Evolutionary conservation across 768 basidiomycete species (phyloP), one percentile per base, ranked within the genome.

Genomic region (Mycena haematopus): DNA sequence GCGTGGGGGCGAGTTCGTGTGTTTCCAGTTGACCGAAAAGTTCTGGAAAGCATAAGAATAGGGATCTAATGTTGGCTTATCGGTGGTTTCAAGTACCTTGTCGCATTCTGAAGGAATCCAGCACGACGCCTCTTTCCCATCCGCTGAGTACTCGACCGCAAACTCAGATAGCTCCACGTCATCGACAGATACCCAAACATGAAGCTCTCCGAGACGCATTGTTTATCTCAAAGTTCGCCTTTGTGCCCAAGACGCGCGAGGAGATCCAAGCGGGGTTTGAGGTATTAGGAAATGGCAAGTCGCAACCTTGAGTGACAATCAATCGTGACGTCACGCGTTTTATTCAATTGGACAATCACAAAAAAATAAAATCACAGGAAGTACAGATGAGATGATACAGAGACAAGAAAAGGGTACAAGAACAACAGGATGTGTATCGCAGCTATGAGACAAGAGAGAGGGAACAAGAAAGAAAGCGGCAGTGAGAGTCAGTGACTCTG

Each of bases 391-490:
- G 36, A 15, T 13, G 33, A 60, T 40, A 60, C 46, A 29, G n/a
- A 60, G 3, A 38, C 59, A 40, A 40, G 36, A 42, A 53, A 54
- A 44, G 21, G 31, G 33, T 49, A 57, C 56, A 56, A 60, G 45
- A 49, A 60, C 59, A 61, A 61, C 52, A 61, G 15, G 25, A 51
- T 61, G 53, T 61, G 60, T 40, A 22, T 36, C 44, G 45, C n/a
- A 45, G 40, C 14, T 22, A 54, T 42, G 56, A 50, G 49, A 56
- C 51, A 40, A 45, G 59, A 60, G 45, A 47, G 45, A 56, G 9
- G 11, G 21, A 38, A 31, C 35, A 51, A 29, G 57, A 50, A 53
- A 47, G 38, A 1, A 46, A 19, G 47, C n/a, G 38, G 35, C 14
- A 44, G n/a, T n/a, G n/a, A n/a, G n/a, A n/a, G n/a, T n/a, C n/a